Evolutionary conservation across 148 eudicot genomes (phyloP).

Genomic region (Silene latifolia): DNA sequence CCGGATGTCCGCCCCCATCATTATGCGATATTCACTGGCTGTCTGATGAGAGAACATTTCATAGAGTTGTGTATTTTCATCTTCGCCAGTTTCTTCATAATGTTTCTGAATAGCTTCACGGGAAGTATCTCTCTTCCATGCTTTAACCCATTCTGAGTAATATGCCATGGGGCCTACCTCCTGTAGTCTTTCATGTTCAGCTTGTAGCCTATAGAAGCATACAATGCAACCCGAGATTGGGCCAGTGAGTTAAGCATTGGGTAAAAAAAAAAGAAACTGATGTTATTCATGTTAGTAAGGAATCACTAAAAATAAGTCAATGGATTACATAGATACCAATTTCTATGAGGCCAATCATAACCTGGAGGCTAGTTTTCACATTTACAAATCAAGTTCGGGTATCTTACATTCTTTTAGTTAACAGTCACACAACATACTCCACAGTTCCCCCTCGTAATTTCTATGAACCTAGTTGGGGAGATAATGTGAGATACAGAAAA

Average conservation of each 20-base stretch:
- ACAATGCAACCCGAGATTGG: slow-evolving; percentile 11
- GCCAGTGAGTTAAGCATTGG: neutral
- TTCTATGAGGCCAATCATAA: neutral
- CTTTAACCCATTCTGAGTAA: slow-evolving; percentile 96
- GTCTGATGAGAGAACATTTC: slow-evolving; percentile 90
- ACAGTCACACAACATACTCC: neutral
- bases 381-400: neutral
- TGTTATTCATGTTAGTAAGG: neutral
- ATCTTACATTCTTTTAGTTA: neutral
- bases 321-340: neutral
- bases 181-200: slow-evolving; percentile 70
- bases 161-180: slow-evolving; percentile 79
- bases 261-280: neutral
- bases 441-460: neutral
- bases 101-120: slow-evolving; percentile 92
- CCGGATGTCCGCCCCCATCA: slow-evolving; percentile 95
- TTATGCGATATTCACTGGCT: slow-evolving; percentile 88
- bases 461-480: neutral
- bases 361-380: neutral
- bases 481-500: neutral
- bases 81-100: slow-evolving; percentile 99
- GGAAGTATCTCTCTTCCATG: slow-evolving; percentile 90
- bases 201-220: slow-evolving; percentile 54
- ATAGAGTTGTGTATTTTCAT: slow-evolving; percentile 85
- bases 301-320: neutral